phyloP scores from a whole-genome alignment of 768 basidiomycete species.

The Mycena crocata region DNA sequence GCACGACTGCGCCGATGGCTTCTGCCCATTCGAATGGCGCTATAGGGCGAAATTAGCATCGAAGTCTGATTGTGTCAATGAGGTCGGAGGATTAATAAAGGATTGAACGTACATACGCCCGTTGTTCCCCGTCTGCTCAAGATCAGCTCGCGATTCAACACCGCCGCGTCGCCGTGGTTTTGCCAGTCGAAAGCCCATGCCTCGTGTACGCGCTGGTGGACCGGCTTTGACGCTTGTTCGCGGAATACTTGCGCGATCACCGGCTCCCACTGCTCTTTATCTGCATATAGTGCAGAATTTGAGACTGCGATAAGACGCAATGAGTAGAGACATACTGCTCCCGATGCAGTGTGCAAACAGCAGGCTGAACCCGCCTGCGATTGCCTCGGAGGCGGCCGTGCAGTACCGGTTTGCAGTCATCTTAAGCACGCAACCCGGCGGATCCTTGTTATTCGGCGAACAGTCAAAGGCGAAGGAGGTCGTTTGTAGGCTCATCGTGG shows the following conservation, averaged over 20 bases:
- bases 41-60: too few relatives aligned
- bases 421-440: slow-evolving; percentile 41
- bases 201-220: slow-evolving; percentile 46
- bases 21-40: slow-evolving; percentile 42
- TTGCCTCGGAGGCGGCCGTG: slow-evolving; percentile 35
- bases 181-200: slow-evolving; percentile 56
- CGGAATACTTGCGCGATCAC: slow-evolving; percentile 43
- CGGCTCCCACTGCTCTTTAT: slow-evolving; percentile 56
- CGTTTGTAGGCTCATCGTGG: not conserved
- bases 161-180: slow-evolving; percentile 51
- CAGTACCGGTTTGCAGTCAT: slow-evolving; percentile 61
- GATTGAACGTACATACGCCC: slow-evolving; percentile 36
- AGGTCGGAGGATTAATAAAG: not conserved
- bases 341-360: slow-evolving; percentile 62
- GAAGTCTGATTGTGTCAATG: not conserved
- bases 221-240: slow-evolving; percentile 34
- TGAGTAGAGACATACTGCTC: slow-evolving; percentile 49
- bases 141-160: slow-evolving; percentile 45
- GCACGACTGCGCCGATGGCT: slow-evolving; percentile 36
- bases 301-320: not conserved
- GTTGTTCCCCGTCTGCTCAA: slow-evolving; percentile 31
- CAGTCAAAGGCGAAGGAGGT: slow-evolving; percentile 25
- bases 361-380: slow-evolving; percentile 54
- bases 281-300: slow-evolving; percentile 34
- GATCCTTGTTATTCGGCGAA: slow-evolving; percentile 8